Evolutionary conservation across 2,329 filamentous ascomycete species (phyloP), one percentile per base, ranked within the genome.

Genomic region (Sclerotinia borealis): DNA sequence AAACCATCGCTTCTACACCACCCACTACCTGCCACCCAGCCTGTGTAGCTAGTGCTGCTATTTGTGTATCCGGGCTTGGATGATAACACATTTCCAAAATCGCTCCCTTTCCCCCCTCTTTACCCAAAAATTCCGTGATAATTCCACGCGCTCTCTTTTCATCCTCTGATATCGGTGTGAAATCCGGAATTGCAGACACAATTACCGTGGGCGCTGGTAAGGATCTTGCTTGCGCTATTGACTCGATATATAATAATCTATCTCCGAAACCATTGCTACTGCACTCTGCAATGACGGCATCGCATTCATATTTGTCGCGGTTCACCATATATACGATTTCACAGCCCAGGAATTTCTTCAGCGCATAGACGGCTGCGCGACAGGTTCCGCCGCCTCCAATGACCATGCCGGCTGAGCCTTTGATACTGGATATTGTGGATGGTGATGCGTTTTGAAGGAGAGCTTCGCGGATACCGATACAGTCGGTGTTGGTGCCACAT

Each of bases 401-500:
- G 22, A 93, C 85, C 65, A 93, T 80, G 1, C 83, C 91, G 0
- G 90, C 88, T 37, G 83, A 81, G 65, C 80, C 79, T 69, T 83
- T 80, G 72, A 85, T 85, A 50, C 77, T 73, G 17, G 73, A 66
- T 10, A 79, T 77, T 17, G 81, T 51, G 19, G 45, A 62, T 65
- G 79, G 79, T 39, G 74, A 73, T 10, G 81, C 74, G 69, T 86
- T 88, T 68, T 83, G 81, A 55, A 81, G 75, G 69, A 93, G 89
- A 4, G 88, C 84, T 72, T 93, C 89, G 27, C 89, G 83, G 66
- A 93, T 87, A 36, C 91, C 91, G 63, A 92, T 81, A 65, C 89
- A 89, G 75, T 95, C 91, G 4, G 91, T 93, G 78, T 95, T 93
- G 49, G 90, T 89, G 60, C 90, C 91, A 75, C 88, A 85, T 68